Evolutionary conservation across 2,329 filamentous ascomycete species (phyloP).

Genomic region (Trichophyton mentagrophytes): DNA sequence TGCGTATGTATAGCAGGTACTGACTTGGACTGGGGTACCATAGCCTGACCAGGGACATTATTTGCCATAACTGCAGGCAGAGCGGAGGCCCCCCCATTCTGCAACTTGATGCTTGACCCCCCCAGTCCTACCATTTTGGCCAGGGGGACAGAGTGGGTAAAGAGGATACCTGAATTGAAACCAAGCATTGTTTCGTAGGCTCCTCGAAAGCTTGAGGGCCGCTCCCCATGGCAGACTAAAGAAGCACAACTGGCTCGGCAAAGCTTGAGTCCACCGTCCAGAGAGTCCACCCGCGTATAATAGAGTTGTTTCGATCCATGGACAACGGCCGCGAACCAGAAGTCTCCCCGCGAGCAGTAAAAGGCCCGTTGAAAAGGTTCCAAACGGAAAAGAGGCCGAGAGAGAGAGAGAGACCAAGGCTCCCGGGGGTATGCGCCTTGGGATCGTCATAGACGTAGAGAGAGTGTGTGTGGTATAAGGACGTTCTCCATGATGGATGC

Average conservation of each 20-base stretch:
- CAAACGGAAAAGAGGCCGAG: too few relatives aligned
- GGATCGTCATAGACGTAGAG: not conserved
- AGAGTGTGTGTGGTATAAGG: not conserved
- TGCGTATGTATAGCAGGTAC: not conserved
- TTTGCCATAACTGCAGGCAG: not conserved
- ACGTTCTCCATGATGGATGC: not conserved
- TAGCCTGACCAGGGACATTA: not conserved
- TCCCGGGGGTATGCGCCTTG: not conserved
- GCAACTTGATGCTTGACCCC: not conserved
- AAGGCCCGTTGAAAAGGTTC: not conserved
- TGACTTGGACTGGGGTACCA: not conserved
- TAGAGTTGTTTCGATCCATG: not conserved
- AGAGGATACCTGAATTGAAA: conserved; percentile 1
- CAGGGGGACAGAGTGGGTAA: not conserved
- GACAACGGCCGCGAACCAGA: not conserved
- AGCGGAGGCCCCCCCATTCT: not conserved
- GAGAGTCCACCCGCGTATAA: not conserved
- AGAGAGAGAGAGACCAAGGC: too few relatives aligned
- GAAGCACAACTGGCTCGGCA: not conserved
- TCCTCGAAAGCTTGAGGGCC: not conserved
- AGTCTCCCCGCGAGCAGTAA: not conserved
- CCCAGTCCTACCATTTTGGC: not conserved
- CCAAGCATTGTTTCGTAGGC: conserved; percentile 3
- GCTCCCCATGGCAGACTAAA: not conserved
- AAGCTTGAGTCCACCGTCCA: not conserved